A percentile compares a stretch with the other conserved stretches of the same genome.
These are phyloP conservation scores for Conidiobolus incongruus DNA, from an alignment of 371 early-diverging fungal genomes.

Conservation along the genomic window DNA sequence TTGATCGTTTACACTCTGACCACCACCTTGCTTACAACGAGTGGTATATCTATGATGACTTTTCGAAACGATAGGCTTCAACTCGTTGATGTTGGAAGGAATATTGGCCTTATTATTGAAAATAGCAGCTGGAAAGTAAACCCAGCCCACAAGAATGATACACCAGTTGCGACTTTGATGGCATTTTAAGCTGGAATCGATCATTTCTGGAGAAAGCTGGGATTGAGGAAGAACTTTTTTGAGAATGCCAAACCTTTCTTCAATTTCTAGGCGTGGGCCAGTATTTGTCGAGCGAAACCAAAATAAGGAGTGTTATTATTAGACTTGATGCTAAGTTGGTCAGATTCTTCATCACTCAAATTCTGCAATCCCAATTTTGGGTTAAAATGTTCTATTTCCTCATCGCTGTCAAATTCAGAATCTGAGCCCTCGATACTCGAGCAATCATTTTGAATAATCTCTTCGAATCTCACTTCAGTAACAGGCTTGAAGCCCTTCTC, in stretches of 20 bases:
- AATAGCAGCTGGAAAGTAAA: slow-evolving; percentile 77
- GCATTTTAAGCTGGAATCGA: not conserved
- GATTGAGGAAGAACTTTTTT: not conserved
- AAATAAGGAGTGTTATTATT: too few species aligned
- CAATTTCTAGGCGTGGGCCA: not conserved
- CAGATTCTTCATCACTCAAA: not conserved
- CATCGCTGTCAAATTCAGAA: not conserved
- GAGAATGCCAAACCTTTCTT: slow-evolving; percentile 1
- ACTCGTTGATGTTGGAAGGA: slow-evolving; percentile 6
- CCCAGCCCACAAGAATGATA: slow-evolving; percentile 57
- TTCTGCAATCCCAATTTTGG: not conserved
- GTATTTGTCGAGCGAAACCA: not conserved
- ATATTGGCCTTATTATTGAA: slow-evolving; percentile 33
- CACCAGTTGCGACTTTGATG: slow-evolving; percentile 24
- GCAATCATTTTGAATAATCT: not conserved
- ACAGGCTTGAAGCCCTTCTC: not conserved
- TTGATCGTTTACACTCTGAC: slow-evolving; percentile 60
- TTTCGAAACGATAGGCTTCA: slow-evolving; percentile 44
- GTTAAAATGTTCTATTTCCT: not conserved
- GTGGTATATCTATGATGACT: slow-evolving; percentile 89
- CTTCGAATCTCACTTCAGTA: not conserved
- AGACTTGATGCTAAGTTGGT: too few species aligned
- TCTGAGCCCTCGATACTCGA: not conserved
- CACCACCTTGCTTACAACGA: slow-evolving; percentile 84
- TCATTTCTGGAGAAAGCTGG: not conserved